Percentiles rank a stretch among this genome's conserved stretches.
phyloP scores from a whole-genome alignment of 2,329 filamentous ascomycete species.

The Epichloe gansuensis region DNA sequence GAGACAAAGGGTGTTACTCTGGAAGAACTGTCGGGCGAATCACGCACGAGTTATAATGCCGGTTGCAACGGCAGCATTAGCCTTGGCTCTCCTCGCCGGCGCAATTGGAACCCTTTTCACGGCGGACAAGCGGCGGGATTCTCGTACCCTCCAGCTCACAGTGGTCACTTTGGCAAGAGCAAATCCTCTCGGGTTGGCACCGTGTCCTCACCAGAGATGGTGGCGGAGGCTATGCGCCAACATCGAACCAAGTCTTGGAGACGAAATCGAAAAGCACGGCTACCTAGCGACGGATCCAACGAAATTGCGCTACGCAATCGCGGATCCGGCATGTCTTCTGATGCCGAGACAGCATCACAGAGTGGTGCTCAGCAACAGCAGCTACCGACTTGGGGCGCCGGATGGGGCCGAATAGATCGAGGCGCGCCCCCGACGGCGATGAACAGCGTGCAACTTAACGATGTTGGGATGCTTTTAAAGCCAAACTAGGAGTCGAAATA shows the following conservation, averaged over 20 bases:
- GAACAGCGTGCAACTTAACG: slow-evolving; percentile 17
- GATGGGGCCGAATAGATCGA: slow-evolving; percentile 20
- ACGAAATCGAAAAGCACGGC: slow-evolving; percentile 15
- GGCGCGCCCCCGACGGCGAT: slow-evolving; percentile 12
- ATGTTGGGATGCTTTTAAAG: slow-evolving; percentile 20
- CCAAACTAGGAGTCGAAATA: not conserved
- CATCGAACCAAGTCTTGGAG: slow-evolving; percentile 19
- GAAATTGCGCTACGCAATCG: slow-evolving; percentile 22
- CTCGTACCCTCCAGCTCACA: slow-evolving; percentile 27
- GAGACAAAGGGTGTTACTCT: slow-evolving; percentile 66
- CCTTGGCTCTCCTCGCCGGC: slow-evolving; percentile 19
- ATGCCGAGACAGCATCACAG: not conserved
- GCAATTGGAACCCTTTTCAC: slow-evolving; percentile 33
- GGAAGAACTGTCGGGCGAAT: slow-evolving; percentile 57
- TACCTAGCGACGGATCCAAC: slow-evolving; percentile 16
- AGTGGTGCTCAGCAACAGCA: slow-evolving; percentile 4
- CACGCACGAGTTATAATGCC: slow-evolving; percentile 44
- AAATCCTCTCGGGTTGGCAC: slow-evolving; percentile 25
- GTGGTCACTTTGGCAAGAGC: slow-evolving; percentile 13
- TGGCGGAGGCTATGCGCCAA: slow-evolving; percentile 14
- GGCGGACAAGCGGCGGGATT: slow-evolving; percentile 42
- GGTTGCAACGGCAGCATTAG: slow-evolving; percentile 38
- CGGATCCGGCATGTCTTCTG: not conserved
- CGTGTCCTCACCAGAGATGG: slow-evolving; percentile 31
- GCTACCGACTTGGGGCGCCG: slow-evolving; percentile 15